These are phyloP conservation scores for Remersonia thermophila DNA, from an alignment of 2,329 filamentous ascomycete genomes.

Conservation along the genomic window DNA sequence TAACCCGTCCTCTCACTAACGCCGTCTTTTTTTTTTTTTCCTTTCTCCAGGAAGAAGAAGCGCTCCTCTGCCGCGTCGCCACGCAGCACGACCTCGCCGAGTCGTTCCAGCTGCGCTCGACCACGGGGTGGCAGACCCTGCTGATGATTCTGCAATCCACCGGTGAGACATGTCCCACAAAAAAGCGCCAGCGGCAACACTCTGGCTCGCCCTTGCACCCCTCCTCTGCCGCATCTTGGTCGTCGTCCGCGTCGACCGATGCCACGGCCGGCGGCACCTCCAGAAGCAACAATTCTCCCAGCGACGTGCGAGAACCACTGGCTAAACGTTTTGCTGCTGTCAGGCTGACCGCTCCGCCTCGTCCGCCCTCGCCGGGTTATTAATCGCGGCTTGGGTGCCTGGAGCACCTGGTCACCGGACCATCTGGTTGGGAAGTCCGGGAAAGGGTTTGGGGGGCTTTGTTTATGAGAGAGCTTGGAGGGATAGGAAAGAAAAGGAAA, in stretches of 20 bases:
- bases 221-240: conserved; percentile 10
- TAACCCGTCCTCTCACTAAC: too few species aligned
- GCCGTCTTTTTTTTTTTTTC: too few species aligned
- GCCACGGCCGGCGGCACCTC: conserved; percentile 13
- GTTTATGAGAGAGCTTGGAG: too few species aligned
- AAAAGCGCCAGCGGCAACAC: conserved; percentile 29
- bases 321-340: conserved; percentile 56
- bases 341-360: conserved; percentile 34
- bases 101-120: conserved; percentile 71
- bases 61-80: conserved; percentile 73
- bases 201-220: conserved; percentile 10
- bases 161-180: conserved; percentile 91
- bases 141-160: conserved; percentile 88
- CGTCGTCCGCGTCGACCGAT: conserved; percentile 11
- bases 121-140: conserved; percentile 86
- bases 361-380: conserved; percentile 13
- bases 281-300: conserved; percentile 3
- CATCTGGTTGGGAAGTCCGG: too few species aligned
- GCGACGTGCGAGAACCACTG: conserved; percentile 40
- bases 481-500: too few species aligned
- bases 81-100: conserved; percentile 69
- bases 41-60: conserved; percentile 65
- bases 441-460: too few species aligned
- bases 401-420: too few species aligned
- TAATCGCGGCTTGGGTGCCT: too few species aligned